A percentile compares a stretch with the other conserved stretches of the same genome.
phyloP scores from a whole-genome alignment of 305 asterid genomes.

The Petunia hybrid region DNA sequence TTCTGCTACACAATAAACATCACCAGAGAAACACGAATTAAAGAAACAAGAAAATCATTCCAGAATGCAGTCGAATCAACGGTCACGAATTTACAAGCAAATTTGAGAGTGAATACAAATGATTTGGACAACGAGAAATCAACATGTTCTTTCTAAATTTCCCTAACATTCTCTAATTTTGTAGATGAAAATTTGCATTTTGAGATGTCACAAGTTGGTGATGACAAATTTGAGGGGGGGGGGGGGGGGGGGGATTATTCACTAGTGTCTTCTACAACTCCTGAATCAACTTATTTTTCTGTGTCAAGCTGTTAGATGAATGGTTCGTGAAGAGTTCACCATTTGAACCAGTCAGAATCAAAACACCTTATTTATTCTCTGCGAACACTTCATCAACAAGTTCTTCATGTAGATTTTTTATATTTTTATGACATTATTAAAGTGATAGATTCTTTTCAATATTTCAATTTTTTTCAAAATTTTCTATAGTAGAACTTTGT shows the following conservation, averaged over 20 bases:
- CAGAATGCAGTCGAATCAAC: constrained; percentile 49
- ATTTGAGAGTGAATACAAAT: constrained; percentile 65
- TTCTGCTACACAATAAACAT: constrained; percentile 36
- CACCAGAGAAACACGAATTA: constrained; percentile 53
- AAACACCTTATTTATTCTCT: constrained; percentile 62
- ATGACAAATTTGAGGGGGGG: constrained; percentile 39
- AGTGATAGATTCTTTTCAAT: too few species aligned
- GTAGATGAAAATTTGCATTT: constrained; percentile 48
- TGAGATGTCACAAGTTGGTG: constrained; percentile 49
- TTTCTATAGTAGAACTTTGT: too few species aligned
- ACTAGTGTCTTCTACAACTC: constrained; percentile 65
- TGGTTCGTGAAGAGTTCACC: constrained; percentile 45
- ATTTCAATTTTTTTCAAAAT: too few species aligned
- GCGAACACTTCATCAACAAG: constrained; percentile 75
- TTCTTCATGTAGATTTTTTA: constrained; percentile 48
- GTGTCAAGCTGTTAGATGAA: constrained; percentile 49
- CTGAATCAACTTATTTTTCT: constrained; percentile 73
- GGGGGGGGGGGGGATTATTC: constrained; percentile 47
- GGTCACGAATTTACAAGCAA: constrained; percentile 54
- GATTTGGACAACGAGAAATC: constrained; percentile 48
- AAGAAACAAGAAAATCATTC: constrained; percentile 40
- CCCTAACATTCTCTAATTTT: constrained; percentile 53
- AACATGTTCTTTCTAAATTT: constrained; percentile 58
- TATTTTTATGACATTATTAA: too few species aligned
- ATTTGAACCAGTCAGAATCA: constrained; percentile 52